Base-by-base conservation (phyloP, 75 land plant genomes). In the Chamaecyparis obtusa region DNA sequence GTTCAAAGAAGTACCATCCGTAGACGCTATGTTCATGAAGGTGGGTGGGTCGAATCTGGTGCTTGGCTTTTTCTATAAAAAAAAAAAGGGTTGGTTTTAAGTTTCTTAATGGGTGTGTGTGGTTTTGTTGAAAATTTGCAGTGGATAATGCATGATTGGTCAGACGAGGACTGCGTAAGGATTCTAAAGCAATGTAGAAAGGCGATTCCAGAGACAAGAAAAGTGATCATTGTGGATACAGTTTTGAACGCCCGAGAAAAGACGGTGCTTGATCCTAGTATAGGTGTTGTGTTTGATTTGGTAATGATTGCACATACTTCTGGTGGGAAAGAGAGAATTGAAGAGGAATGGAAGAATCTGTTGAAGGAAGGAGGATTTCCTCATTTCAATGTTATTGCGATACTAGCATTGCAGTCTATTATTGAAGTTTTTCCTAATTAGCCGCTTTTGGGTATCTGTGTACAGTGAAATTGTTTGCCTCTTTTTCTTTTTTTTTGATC, bases 291-390 rank as follows among this genome's bases (percentile, higher is more conserved):
- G 21, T 86, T 87, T 7, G 92, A 91, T 71, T 27, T 91, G 36
- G 17, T 91, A 30, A 89, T 91, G 92, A 32, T 89, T 16, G 92
- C 91, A 3, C 85, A 89, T 33, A 57, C 54, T 16, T 54, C 55
- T 51, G 55, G 55, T 2, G 55, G 55, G 16, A 51, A 51, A 51
- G 55, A 51, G 55, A 51, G 55, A 30, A 91, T 87, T 4, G 84
- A 85, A 74, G 8, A 49, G 32, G 89, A 91, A 43, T 87, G 90
- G 91, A 85, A 81, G 71, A 33, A 17, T 10, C 49, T 91, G 19
- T 57, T 88, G n/a, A 39, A 67, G 81, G 86, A 74, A 57, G 94
- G 83, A 33, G 94, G 94, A 5, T 93, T 93, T 36, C 3, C 54
- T 51, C 88, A 88, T 13, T 51, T 51, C 55, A 51, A 51, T 51